These are phyloP conservation scores for Carex parvula DNA, from an alignment of 176 grass and related monocot species.

Conservation along the genomic window DNA sequence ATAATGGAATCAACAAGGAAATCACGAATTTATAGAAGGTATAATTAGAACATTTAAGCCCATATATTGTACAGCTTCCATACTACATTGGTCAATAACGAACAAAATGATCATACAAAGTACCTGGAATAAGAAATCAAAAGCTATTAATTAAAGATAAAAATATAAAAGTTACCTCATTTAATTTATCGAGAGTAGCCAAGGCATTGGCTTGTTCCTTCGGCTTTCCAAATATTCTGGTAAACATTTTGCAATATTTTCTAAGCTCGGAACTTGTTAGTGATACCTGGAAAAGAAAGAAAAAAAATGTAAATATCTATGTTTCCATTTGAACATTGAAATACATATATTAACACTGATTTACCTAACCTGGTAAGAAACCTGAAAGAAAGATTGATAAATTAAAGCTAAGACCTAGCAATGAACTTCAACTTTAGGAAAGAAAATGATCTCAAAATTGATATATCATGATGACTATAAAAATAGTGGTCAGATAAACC, in stretches of 20 bases:
- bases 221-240: conserved; percentile 88
- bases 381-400: background rate
- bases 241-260: conserved; percentile 56
- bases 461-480: background rate
- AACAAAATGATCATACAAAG: background rate
- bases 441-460: background rate
- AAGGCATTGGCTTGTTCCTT: conserved; percentile 88
- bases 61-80: background rate
- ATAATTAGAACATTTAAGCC: background rate
- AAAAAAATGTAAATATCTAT: conserved; percentile 28
- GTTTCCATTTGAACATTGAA: conserved; percentile 3
- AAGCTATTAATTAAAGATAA: conserved; percentile 7
- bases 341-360: conserved; percentile 14
- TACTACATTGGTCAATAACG: background rate
- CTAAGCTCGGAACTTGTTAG: conserved; percentile 31
- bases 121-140: background rate
- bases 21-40: background rate
- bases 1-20: background rate
- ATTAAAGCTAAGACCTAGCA: background rate
- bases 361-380: background rate
- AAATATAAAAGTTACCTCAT: conserved; percentile 48
- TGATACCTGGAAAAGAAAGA: background rate
- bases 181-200: conserved; percentile 93
- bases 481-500: background rate
- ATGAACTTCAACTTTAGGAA: background rate